phyloP scores from a whole-genome alignment of 257 asterid genomes.

The Nicotiana sylvestris region DNA sequence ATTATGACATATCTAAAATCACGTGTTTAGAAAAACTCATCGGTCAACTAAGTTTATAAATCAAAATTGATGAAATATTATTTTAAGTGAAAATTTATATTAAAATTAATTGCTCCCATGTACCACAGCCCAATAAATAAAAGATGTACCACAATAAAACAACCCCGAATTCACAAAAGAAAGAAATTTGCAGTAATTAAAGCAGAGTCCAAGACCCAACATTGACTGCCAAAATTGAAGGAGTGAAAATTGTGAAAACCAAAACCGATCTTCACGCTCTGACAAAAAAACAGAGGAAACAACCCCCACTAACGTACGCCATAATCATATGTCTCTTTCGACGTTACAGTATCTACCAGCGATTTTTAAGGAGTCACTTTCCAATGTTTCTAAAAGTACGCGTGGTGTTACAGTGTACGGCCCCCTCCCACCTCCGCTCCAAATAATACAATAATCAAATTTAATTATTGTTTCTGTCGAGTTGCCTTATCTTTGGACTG shows the following conservation, averaged over 20 bases:
- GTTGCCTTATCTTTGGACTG: not conserved
- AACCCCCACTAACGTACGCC: not conserved
- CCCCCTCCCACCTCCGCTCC: not conserved
- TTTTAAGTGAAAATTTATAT: no score
- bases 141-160: not conserved
- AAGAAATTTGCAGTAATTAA: not conserved
- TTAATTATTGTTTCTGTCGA: no score
- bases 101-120: no score
- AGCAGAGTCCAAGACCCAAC: not conserved
- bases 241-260: not conserved
- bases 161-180: not conserved
- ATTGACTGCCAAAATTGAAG: not conserved
- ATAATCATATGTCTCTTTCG: not conserved
- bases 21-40: no score
- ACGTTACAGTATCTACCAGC: not conserved
- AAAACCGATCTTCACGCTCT: not conserved
- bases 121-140: no score
- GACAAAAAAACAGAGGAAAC: not conserved
- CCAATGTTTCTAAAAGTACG: not conserved
- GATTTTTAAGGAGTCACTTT: not conserved
- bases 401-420: not conserved
- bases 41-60: no score
- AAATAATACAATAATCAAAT: no score
- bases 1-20: no score
- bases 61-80: no score